Evolutionary conservation across 2,329 filamentous ascomycete genomes (phyloP), one percentile per base, ranked within the genome.

Genomic region (Alternaria triticimaculans): DNA sequence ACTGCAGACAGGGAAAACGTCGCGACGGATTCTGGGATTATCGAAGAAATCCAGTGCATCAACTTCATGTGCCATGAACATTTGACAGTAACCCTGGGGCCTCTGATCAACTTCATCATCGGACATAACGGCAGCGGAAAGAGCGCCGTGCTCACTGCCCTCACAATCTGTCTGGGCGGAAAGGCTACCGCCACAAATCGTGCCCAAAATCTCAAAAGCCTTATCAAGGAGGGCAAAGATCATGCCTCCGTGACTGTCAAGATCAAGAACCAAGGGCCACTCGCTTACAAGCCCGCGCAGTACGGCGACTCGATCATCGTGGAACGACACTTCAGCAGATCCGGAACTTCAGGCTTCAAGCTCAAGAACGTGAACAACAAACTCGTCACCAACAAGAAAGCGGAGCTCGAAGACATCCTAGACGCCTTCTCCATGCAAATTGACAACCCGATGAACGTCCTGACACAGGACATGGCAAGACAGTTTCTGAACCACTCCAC

Each of bases 101-200:
- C 96, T 0, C 84, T 97, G 41, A 96, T 99, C 80, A 99, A 99
- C 80, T 99, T 99, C 81, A 94, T 99, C 65, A 94, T 97, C 59
- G 96, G 96, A 15, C 94, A 97, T 79, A 99, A 99, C 77, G 96
- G 96, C 30, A 98, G 95, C 77, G 96, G 96, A 37, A 99, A 99
- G 83, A 99, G 96, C 78, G 96, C 96, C 3, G 91, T 98, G 14
- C 83, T 99, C 26, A 98, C 96, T 0, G 96, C 94, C 5, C 88
- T 99, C 68, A 97, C 94, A 0, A 86, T 99, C 33, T 98, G 96
- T 75, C 85, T 99, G n/a, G 96, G 96, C 64, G 95, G 92, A 20
- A 98, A 97, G 80, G 94, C 96, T 2, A 93, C 93, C 58, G 89
- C 92, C 15, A 98, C 96, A 5, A 98, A 98, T 75, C 91, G 96